Percentiles rank a stretch among this genome's conserved stretches.
Evolutionary conservation across 2,329 filamentous ascomycete genomes (phyloP).

Genomic region (Aspergillus sp.): DNA sequence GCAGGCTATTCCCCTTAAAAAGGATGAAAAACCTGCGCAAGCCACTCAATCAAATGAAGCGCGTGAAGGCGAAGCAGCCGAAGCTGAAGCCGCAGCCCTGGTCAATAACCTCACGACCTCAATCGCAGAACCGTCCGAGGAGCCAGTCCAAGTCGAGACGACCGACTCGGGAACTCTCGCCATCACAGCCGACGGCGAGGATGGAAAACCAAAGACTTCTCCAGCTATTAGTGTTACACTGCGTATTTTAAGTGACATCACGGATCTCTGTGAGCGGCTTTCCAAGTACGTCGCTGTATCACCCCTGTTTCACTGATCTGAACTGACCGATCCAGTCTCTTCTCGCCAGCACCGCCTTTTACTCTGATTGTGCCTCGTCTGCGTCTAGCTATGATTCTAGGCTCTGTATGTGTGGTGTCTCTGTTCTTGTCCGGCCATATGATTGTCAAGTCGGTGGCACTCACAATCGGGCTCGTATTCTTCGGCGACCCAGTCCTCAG

Average conservation of each 20-base stretch:
- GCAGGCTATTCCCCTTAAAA: neutral
- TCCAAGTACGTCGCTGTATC: conserved; percentile 49
- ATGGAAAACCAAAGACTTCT: conserved; percentile 73
- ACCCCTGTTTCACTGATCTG: neutral
- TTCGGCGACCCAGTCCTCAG: conserved; percentile 76
- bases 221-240: conserved; percentile 72
- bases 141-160: conserved; percentile 66
- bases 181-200: conserved; percentile 58
- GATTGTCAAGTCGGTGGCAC: conserved; percentile 64
- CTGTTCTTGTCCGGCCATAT: conserved; percentile 59
- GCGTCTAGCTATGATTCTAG: conserved; percentile 54
- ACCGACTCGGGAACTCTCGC: conserved; percentile 57
- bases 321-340: conserved; percentile 42
- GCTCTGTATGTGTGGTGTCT: conserved; percentile 54
- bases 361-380: conserved; percentile 54
- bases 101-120: conserved; percentile 54
- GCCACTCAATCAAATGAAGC: conserved; percentile 64
- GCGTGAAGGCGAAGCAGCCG: conserved; percentile 78
- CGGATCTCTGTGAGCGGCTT: conserved; percentile 64
- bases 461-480: conserved; percentile 71
- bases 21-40: neutral
- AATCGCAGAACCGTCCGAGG: conserved; percentile 72
- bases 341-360: conserved; percentile 66
- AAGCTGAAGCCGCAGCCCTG: conserved; percentile 78
- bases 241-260: conserved; percentile 60